Evolutionary conservation across 495 filamentous ascomycete genomes (phyloP).

Genomic region (Viridothelium virens): DNA sequence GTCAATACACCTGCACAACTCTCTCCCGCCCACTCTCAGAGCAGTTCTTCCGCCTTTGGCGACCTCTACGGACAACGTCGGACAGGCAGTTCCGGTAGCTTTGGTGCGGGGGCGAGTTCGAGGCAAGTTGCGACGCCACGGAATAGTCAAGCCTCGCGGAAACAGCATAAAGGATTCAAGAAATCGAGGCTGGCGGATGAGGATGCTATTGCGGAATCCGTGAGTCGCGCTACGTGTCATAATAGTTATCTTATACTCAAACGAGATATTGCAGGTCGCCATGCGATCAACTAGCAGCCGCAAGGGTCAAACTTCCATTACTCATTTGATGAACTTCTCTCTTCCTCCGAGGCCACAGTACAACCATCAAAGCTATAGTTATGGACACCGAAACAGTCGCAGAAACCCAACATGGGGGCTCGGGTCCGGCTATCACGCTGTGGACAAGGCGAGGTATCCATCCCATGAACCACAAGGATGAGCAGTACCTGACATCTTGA

Average conservation of each 20-base stretch:
- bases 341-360: constrained; percentile 68
- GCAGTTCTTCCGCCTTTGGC: constrained; percentile 27
- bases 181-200: constrained; percentile 57
- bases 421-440: constrained; percentile 83
- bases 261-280: constrained; percentile 46
- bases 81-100: constrained; percentile 54
- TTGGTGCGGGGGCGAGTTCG: constrained; percentile 46
- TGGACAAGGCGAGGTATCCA: constrained; percentile 74
- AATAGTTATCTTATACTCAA: background rate
- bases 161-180: constrained; percentile 60
- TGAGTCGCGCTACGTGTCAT: constrained; percentile 35
- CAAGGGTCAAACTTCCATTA: constrained; percentile 92
- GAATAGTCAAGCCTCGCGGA: constrained; percentile 67
- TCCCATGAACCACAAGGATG: background rate
- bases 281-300: constrained; percentile 78
- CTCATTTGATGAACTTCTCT: constrained; percentile 88
- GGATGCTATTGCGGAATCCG: constrained; percentile 76
- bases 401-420: constrained; percentile 74
- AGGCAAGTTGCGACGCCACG: constrained; percentile 43
- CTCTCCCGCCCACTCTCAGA: constrained; percentile 32
- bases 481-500: constrained; percentile 3
- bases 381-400: constrained; percentile 43
- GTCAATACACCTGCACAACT: constrained; percentile 28
- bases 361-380: constrained; percentile 46
- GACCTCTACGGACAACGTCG: constrained; percentile 47